These are phyloP conservation scores for Gentiana macrophylla DNA, from an alignment of 257 asterid species.

Conservation along the genomic window DNA sequence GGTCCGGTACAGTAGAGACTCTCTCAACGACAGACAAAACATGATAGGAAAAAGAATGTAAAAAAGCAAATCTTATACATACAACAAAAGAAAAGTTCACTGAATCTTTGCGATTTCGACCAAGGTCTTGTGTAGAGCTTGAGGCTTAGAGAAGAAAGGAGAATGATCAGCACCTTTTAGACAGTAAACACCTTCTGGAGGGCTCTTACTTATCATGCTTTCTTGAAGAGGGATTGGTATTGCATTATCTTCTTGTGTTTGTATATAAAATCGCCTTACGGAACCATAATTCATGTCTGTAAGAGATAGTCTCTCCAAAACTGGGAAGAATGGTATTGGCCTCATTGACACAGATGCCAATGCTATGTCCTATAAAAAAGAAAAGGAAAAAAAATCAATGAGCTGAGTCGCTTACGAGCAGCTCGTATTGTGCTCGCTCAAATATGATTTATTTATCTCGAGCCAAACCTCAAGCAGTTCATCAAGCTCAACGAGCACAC, in stretches of 20 bases:
- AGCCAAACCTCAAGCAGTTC: no score
- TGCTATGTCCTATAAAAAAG: constrained; percentile 66
- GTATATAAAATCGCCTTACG: constrained; percentile 64
- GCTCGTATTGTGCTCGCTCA: no score
- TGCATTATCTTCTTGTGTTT: constrained; percentile 81
- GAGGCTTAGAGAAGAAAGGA: constrained; percentile 95
- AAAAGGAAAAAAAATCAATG: not conserved
- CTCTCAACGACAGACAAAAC: no score
- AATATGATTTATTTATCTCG: no score
- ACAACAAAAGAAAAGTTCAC: constrained; percentile 10
- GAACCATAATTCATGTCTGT: constrained; percentile 23
- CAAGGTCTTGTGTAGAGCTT: constrained; percentile 68
- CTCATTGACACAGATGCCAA: constrained; percentile 17
- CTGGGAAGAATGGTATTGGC: constrained; percentile 78
- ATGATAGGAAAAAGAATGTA: no score
- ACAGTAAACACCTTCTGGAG: constrained; percentile 63
- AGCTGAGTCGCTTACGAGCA: not conserved
- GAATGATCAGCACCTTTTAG: constrained; percentile 94
- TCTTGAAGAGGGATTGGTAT: constrained; percentile 67
- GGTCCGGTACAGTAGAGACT: no score
- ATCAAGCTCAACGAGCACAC: no score
- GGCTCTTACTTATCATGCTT: constrained; percentile 47
- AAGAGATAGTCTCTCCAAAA: constrained; percentile 72
- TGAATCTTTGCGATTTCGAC: constrained; percentile 67
- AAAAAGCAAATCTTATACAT: not conserved